These are phyloP conservation scores for Xylariaceae sp. DNA, from an alignment of 2,329 filamentous ascomycete genomes.

Conservation along the genomic window DNA sequence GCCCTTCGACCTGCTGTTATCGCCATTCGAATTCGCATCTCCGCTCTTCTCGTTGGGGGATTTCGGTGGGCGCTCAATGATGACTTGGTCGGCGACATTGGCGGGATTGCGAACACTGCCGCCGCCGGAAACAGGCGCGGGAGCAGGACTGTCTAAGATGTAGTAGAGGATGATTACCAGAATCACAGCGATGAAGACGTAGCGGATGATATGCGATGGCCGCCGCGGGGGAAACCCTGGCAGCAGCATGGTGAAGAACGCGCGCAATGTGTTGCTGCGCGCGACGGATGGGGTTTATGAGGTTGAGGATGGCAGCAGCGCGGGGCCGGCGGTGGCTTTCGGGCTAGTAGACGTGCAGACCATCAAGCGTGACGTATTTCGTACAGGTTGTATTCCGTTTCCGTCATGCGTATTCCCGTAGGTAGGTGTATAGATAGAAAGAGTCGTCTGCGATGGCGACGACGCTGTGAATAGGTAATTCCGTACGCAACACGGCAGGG, in stretches of 20 bases:
- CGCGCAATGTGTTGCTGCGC: background rate
- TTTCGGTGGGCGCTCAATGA: slow-evolving; percentile 7
- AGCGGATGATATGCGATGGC: slow-evolving; percentile 41
- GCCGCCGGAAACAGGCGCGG: slow-evolving; percentile 6
- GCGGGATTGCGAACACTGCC: slow-evolving; percentile 12
- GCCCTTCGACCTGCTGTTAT: background rate
- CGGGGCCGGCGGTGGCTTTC: background rate
- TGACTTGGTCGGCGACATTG: slow-evolving; percentile 16
- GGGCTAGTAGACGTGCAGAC: background rate
- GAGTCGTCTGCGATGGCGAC: background rate
- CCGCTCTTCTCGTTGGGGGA: slow-evolving; percentile 9
- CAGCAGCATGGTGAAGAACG: slow-evolving; percentile 33
- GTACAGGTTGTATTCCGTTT: no score
- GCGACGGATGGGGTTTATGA: slow-evolving; percentile 3
- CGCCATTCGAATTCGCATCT: slow-evolving; percentile 12
- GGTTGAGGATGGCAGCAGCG: background rate
- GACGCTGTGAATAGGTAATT: background rate
- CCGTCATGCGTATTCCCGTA: background rate
- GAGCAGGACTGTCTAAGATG: slow-evolving; percentile 24
- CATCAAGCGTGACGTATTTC: background rate
- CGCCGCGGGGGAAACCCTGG: slow-evolving; percentile 40
- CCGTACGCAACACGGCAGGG: background rate
- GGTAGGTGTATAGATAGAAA: background rate
- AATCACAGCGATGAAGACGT: slow-evolving; percentile 35
- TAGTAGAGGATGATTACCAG: slow-evolving; percentile 35